phyloP scores from a whole-genome alignment of 2,329 filamentous ascomycete species.

The Fusarium sp. region DNA sequence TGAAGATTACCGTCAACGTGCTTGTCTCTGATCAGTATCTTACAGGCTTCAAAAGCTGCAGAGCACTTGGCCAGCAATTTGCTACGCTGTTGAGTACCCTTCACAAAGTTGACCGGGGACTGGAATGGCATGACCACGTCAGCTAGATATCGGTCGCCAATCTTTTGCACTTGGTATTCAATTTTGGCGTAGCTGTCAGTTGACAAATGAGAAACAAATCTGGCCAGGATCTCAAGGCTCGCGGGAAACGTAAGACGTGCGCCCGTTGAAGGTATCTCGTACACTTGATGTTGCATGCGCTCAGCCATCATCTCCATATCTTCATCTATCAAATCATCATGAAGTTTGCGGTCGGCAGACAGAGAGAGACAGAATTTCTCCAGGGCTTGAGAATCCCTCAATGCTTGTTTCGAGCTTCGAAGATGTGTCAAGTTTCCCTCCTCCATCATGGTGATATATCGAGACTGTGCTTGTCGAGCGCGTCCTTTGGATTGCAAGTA shows the following conservation, averaged over 20 bases:
- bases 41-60: constrained; percentile 86
- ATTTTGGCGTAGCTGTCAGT: constrained; percentile 50
- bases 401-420: constrained; percentile 68
- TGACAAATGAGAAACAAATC: constrained; percentile 76
- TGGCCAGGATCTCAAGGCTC: constrained; percentile 76
- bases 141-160: constrained; percentile 73
- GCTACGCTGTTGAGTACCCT: constrained; percentile 71
- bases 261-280: constrained; percentile 73
- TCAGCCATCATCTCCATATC: constrained; percentile 34
- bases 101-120: constrained; percentile 75
- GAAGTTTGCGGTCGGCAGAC: constrained; percentile 75
- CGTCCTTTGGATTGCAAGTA: constrained; percentile 94
- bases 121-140: constrained; percentile 82
- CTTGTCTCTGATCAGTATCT: constrained; percentile 72
- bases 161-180: constrained; percentile 71
- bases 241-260: constrained; percentile 84
- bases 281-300: constrained; percentile 58
- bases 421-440: constrained; percentile 71
- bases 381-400: constrained; percentile 71
- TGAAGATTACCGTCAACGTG: constrained; percentile 80
- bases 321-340: constrained; percentile 39
- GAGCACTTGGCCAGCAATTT: constrained; percentile 88
- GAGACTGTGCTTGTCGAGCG: constrained; percentile 81
- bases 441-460: constrained; percentile 88
- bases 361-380: constrained; percentile 80